phyloP scores from a whole-genome alignment of 1,284 basidiomycete genomes.

The Trametes versicolor region DNA sequence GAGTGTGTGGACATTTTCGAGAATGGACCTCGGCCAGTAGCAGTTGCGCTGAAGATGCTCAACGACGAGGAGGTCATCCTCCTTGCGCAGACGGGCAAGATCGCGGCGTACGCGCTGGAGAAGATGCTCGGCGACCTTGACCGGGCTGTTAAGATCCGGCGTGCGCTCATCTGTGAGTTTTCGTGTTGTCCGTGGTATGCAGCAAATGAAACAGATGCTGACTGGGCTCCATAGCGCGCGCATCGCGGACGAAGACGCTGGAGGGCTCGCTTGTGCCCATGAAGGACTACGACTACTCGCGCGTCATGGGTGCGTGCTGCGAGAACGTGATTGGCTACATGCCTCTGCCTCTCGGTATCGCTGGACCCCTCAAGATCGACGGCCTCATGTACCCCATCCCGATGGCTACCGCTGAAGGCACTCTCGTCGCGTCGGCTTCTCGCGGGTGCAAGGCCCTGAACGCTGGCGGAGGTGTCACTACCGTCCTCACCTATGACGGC shows the following conservation, averaged over 20 bases:
- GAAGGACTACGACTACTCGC: constrained; percentile 91
- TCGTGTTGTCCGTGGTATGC: neutral
- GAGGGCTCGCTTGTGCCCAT: constrained; percentile 89
- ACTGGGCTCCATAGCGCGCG: constrained; percentile 68
- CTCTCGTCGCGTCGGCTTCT: constrained; percentile 96
- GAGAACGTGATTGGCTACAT: constrained; percentile 99
- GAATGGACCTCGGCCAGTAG: constrained; percentile 78
- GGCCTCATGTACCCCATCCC: constrained; percentile 90
- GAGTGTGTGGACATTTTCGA: constrained; percentile 91
- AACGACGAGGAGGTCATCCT: constrained; percentile 95
- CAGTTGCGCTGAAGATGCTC: constrained; percentile 65
- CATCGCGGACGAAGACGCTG: constrained; percentile 86
- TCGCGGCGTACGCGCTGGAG: constrained; percentile 94
- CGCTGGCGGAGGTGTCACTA: constrained; percentile 94
- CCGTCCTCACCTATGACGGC: constrained; percentile 92
- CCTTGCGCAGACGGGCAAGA: constrained; percentile 92
- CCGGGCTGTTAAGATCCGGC: constrained; percentile 87
- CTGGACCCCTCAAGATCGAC: constrained; percentile 95
- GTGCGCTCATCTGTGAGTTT: constrained; percentile 90
- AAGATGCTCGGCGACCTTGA: constrained; percentile 91
- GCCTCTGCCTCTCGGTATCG: constrained; percentile 96
- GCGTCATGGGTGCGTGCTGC: constrained; percentile 97
- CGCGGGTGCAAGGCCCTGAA: constrained; percentile 99
- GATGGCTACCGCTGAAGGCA: constrained; percentile 99
- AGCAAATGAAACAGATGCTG: constrained; percentile 9